Evolutionary conservation across 805 yeast species (phyloP).

Genomic region (Saturnispora galanensis): DNA sequence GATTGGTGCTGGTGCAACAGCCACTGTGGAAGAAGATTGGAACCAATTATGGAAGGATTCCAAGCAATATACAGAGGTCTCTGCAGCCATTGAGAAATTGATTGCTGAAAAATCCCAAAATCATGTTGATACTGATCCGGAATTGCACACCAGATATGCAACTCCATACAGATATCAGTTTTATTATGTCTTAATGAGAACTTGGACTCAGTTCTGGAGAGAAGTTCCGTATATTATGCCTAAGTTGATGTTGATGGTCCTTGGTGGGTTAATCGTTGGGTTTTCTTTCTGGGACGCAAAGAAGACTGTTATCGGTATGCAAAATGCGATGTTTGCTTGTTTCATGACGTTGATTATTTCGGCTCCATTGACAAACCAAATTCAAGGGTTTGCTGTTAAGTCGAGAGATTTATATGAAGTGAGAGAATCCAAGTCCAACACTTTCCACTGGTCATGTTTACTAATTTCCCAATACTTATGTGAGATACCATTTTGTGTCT

Average conservation of each 20-base stretch:
- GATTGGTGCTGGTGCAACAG: slow-evolving; percentile 80
- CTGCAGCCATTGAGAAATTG: slow-evolving; percentile 24
- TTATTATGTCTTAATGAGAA: slow-evolving; percentile 30
- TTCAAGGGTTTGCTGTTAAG: slow-evolving; percentile 48
- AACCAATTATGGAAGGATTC: slow-evolving; percentile 46
- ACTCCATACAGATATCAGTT: slow-evolving; percentile 34
- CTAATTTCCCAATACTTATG: slow-evolving; percentile 42
- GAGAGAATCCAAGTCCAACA: slow-evolving; percentile 61
- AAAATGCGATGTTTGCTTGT: slow-evolving; percentile 43
- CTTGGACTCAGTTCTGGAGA: slow-evolving; percentile 36
- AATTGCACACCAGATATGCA: slow-evolving; percentile 28
- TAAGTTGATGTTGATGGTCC: slow-evolving; percentile 32
- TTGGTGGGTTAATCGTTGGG: slow-evolving; percentile 47
- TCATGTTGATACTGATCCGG: slow-evolving; percentile 12
- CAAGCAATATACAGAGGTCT: slow-evolving; percentile 20
- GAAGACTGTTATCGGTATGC: slow-evolving; percentile 44
- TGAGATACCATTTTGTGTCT: slow-evolving; percentile 52
- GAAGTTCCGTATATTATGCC: slow-evolving; percentile 40
- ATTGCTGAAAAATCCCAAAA: slow-evolving; percentile 14
- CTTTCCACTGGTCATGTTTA: slow-evolving; percentile 62
- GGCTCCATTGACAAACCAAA: slow-evolving; percentile 54
- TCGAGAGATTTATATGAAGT: slow-evolving; percentile 62
- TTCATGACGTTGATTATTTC: slow-evolving; percentile 48
- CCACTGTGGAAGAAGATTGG: slow-evolving; percentile 51
- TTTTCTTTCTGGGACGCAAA: slow-evolving; percentile 59